phyloP scores from a whole-genome alignment of 768 basidiomycete species.

The Lactifluus echinatus region DNA sequence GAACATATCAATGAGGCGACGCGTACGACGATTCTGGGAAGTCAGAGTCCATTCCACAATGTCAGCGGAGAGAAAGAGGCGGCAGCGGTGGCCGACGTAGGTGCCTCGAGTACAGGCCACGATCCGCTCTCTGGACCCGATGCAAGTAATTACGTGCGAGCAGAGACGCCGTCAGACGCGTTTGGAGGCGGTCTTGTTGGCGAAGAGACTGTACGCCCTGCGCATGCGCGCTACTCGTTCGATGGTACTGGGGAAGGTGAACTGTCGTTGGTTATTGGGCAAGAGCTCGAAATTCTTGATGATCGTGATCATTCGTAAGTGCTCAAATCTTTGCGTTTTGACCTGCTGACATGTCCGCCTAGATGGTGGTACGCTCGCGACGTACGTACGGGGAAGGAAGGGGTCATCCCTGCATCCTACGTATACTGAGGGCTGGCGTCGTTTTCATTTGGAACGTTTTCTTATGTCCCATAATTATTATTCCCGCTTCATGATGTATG shows the following conservation, averaged over 20 bases:
- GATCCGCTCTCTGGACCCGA: constrained; percentile 64
- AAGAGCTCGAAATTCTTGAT: constrained; percentile 68
- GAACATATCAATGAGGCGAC: constrained; percentile 90
- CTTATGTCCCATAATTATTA: constrained; percentile 13
- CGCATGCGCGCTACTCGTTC: constrained; percentile 77
- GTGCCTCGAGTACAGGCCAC: constrained; percentile 25
- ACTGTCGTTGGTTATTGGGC: constrained; percentile 56
- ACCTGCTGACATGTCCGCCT: constrained; percentile 11
- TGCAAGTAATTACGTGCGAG: constrained; percentile 66
- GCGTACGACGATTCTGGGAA: constrained; percentile 69
- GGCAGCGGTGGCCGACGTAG: constrained; percentile 31
- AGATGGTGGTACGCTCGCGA: constrained; percentile 97
- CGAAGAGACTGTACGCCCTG: constrained; percentile 56
- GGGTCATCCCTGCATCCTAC: constrained; percentile 88
- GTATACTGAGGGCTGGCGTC: constrained; percentile 48
- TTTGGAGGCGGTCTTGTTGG: constrained; percentile 49
- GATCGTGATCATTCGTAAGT: constrained; percentile 74
- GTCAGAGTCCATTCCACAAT: constrained; percentile 30
- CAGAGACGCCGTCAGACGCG: constrained; percentile 75
- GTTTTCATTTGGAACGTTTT: constrained; percentile 1
- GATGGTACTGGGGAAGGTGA: constrained; percentile 75
- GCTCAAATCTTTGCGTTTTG: neutral
- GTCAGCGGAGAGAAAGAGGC: constrained; percentile 49
- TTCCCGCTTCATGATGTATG: constrained; percentile 22
- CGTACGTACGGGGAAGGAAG: constrained; percentile 68